Base-by-base conservation (phyloP, 2,329 filamentous ascomycete species). In the Teratosphaeria zuluensis region DNA sequence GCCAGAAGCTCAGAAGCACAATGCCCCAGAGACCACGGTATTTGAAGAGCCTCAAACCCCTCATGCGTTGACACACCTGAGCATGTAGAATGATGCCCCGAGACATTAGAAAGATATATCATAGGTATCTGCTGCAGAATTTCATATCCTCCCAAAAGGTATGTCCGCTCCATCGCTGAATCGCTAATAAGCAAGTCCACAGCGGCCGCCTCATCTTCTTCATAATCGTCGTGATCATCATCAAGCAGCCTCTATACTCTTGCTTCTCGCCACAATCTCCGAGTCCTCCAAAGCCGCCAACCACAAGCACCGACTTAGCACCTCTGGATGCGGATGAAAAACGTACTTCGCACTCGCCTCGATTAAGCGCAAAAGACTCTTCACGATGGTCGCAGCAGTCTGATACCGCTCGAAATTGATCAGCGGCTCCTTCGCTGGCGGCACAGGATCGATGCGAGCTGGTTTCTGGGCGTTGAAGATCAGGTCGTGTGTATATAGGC, bases 331-430 rank as follows among this genome's bases (percentile, higher is more conserved):
- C 1, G 88, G 85, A 65, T 85, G 81, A 70, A 92, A 91, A 6
- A 77, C 75, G 70, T 92, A 94, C 58, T 84, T 81, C 24, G 85
- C 84, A 70, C 88, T 92, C 1, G 88, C 86, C 73, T 94, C 89
- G 9, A 94, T 78, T n/a, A 94, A 77, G 24, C 89, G 80, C 48
- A 92, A 76, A 46, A 94, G 76, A 54, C 87, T 90, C 78, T 94
- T 94, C 63, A 92, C 86, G 46, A 92, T 86, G 1, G 82, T 80
- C 3, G 89, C 89, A 30, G 87, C 85, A 33, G 84, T 86, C 61
- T 90, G 86, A 66, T 88, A 90, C 59, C 88, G 82, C 75, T 92
- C 89, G 74, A 94, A 94, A 72, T 94, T 94, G 66, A 94, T 82
- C 52, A 94, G 77, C 14, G 85, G 85, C 61, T 88, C 82, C 4